Conservation (phyloP, 176 grass and related monocot genomes). For the barley (Hordeum vulgare) region MorexV3_pseudomolecules_assembly NC_058518.1:461685721-461686220, state of each 20-base stretch:
- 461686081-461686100: conserved; percentile 35
- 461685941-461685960: conserved; percentile 43
- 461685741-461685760: conserved; percentile 92
- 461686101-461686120: conserved; percentile 44
- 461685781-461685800: conserved; percentile 75
- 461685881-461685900: conserved; percentile 89
- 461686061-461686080: conserved; percentile 54
- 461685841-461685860: conserved; percentile 97
- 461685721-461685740: conserved; percentile 91
- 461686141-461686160: conserved; percentile 19
- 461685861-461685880: conserved; percentile 83
- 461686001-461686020: conserved; percentile 43
- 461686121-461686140: conserved; percentile 60
- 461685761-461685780: conserved; percentile 15
- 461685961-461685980: conserved; percentile 77
- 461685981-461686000: conserved; percentile 80
- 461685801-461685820: conserved; percentile 87
- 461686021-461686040: conserved; percentile 48
- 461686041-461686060: conserved; percentile 58
- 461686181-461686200: too few relatives aligned
- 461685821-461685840: conserved; percentile 89
- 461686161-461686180: too few relatives aligned
- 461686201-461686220: too few relatives aligned
- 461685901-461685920: conserved; percentile 54
- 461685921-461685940: conserved; percentile 75